These are phyloP conservation scores for Pilaira anomala DNA, from an alignment of 192 early-diverging fungal genomes.

Conservation along the genomic window DNA sequence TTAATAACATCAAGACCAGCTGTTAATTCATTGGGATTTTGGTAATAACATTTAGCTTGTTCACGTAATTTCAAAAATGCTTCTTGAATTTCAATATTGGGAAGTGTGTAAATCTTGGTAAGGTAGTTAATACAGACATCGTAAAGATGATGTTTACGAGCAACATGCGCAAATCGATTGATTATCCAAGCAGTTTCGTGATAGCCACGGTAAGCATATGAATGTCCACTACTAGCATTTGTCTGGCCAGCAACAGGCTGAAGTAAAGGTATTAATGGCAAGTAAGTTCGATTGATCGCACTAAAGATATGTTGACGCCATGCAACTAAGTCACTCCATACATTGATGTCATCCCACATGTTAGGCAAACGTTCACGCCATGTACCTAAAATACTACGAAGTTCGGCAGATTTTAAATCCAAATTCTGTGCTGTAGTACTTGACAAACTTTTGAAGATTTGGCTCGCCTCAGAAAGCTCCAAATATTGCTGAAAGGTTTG, in stretches of 20 bases:
- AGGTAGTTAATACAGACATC: conserved; percentile 92
- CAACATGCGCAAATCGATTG: conserved; percentile 97
- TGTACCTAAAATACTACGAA: conserved; percentile 87
- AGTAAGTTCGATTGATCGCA: conserved; percentile 93
- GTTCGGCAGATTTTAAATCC: conserved; percentile 82
- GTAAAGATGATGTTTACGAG: conserved; percentile 90
- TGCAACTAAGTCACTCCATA: conserved; percentile 97
- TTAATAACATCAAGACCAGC: conserved; percentile 98
- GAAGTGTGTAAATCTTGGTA: conserved; percentile 96
- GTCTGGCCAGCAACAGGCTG: conserved; percentile 37
- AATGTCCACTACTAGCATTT: conserved; percentile 62
- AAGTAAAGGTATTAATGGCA: conserved; percentile 71
- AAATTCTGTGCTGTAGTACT: conserved; percentile 82
- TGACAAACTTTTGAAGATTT: conserved; percentile 82
- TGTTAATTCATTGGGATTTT: conserved; percentile 82
- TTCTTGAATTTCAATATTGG: conserved; percentile 99
- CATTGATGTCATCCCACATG: conserved; percentile 93
- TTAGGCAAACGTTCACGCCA: conserved; percentile 98
- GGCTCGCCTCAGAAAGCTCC: conserved; percentile 88
- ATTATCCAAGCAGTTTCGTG: conserved; percentile 99
- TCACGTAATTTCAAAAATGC: conserved; percentile 95
- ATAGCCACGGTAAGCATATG: conserved; percentile 94
- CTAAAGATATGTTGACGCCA: conserved; percentile 98
- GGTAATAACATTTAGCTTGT: conserved; percentile 97
- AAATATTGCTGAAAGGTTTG: conserved; percentile 96